Evolutionary conservation across 805 yeast genomes (phyloP).

Genomic region (Cyberlindnera maclurae): DNA sequence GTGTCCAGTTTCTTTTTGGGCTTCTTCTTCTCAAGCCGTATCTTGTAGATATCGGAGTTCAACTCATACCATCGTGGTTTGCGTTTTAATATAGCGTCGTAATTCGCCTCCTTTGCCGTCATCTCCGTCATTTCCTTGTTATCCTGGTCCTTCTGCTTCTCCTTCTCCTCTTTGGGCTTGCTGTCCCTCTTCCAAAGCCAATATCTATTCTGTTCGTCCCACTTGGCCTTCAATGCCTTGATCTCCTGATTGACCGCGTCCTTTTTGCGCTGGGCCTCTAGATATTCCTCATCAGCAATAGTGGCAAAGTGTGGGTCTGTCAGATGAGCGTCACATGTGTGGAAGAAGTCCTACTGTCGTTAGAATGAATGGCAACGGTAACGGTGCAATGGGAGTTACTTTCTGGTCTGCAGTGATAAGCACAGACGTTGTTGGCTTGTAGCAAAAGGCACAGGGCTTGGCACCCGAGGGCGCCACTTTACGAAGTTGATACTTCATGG

Average conservation of each 20-base stretch:
- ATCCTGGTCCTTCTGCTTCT: constrained; percentile 14
- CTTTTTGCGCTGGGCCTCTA: constrained; percentile 14
- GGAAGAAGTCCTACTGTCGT: constrained; percentile 17
- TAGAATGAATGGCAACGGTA: background rate
- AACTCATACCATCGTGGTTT: constrained; percentile 32
- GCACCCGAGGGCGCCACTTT: constrained; percentile 15
- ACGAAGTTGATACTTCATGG: constrained; percentile 20
- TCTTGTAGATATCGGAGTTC: constrained; percentile 33
- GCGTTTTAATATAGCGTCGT: constrained; percentile 18
- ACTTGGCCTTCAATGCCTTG: constrained; percentile 12
- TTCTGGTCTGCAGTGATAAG: constrained; percentile 19
- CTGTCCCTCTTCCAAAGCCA: constrained; percentile 9
- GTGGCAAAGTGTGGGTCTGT: constrained; percentile 19
- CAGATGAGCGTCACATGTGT: constrained; percentile 23
- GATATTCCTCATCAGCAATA: constrained; percentile 20
- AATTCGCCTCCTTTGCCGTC: constrained; percentile 2
- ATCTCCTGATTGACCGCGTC: constrained; percentile 18
- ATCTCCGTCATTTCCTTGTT: constrained; percentile 14
- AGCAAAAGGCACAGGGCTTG: constrained; percentile 23
- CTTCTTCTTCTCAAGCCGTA: constrained; percentile 27
- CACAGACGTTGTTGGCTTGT: constrained; percentile 21
- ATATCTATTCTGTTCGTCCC: constrained; percentile 24
- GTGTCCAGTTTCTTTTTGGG: constrained; percentile 20
- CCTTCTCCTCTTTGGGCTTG: constrained; percentile 8
- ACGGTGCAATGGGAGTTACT: background rate